Conservation (phyloP, 23 red algal species). For the Gracilaria domingensis region DNA sequence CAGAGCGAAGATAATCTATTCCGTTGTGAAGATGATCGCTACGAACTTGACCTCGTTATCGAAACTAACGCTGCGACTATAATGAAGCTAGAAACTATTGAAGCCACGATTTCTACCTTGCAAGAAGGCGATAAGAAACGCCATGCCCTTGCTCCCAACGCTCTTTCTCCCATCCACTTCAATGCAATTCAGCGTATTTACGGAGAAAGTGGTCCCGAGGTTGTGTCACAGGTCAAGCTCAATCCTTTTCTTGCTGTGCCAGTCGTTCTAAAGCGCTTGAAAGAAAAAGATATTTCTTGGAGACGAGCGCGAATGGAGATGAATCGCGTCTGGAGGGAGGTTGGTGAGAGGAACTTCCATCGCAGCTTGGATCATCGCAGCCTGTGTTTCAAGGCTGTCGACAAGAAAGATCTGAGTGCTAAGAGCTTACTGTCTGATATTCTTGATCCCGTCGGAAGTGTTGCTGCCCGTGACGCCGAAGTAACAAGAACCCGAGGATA, state of each 20-base stretch:
- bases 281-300: slow-evolving; percentile 95
- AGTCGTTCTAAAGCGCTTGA: slow-evolving; percentile 86
- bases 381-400: slow-evolving; percentile 85
- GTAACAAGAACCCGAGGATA: slow-evolving; percentile 63
- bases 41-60: slow-evolving; percentile 99
- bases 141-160: slow-evolving; percentile 84
- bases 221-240: slow-evolving; percentile 88
- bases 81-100: slow-evolving; percentile 92
- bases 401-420: slow-evolving; percentile 86
- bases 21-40: slow-evolving; percentile 98
- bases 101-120: slow-evolving; percentile 79
- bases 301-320: slow-evolving; percentile 87
- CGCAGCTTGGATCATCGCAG: slow-evolving; percentile 93
- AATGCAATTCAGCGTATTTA: slow-evolving; percentile 95
- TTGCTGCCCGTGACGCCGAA: slow-evolving; percentile 55
- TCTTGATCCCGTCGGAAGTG: slow-evolving; percentile 59
- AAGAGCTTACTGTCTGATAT: slow-evolving; percentile 79
- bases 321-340: slow-evolving; percentile 95
- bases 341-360: slow-evolving; percentile 93
- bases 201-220: slow-evolving; percentile 87
- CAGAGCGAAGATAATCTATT: slow-evolving; percentile 94
- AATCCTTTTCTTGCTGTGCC: slow-evolving; percentile 92
- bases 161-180: slow-evolving; percentile 84
- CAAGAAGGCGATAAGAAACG: slow-evolving; percentile 83
- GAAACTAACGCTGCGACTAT: slow-evolving; percentile 97